Evolutionary conservation across 305 asterid species (phyloP), one percentile per base, ranked within the genome.

Genomic region (Ruellia speciosa): DNA sequence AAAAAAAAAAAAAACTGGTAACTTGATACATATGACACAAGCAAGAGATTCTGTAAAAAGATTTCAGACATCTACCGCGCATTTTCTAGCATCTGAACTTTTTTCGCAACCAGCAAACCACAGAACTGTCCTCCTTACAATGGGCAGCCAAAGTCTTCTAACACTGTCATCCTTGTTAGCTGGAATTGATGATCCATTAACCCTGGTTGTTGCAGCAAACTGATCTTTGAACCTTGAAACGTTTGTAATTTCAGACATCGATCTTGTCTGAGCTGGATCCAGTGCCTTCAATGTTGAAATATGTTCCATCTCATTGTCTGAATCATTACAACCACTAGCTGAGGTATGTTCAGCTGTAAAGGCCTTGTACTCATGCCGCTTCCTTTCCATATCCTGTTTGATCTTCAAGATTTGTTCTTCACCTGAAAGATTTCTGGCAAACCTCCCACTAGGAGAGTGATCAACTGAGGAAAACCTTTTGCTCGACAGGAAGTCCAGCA

Each of bases 171-270:
- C 76, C 13, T 56, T 59, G 45, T 39, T 39, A 3, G 15, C 11
- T 15, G 47, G 41, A 47, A 45, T 20, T 18, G 59, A 31, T 24
- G 19, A 48, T 52, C 57, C 58, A 47, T 35, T 41, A 10, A 41
- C 54, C 43, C 70, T 66, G 16, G 51, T 65, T 24, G 34, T 68
- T n/a, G 56, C 18, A 57, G 73, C 28, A 7, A 37, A 37, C 39
- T 4, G 31, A 24, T 70, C 79, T 33, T 19, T 51, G 53, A 79
- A 86, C 72, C 96, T 87, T 15, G 96, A 59, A 56, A 74, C 59
- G 49, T 71, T 80, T 7, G 75, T 73, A 12, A 87, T 87, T 62
- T 84, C 94, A 7, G 96, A 87, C 94, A 82, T 79, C 17, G 92
- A 84, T 77, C 92, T 72, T 66, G 74, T 75, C 71, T 72, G 76